Evolutionary conservation across 805 yeast species (phyloP).

Genomic region (Candida chilensis): DNA sequence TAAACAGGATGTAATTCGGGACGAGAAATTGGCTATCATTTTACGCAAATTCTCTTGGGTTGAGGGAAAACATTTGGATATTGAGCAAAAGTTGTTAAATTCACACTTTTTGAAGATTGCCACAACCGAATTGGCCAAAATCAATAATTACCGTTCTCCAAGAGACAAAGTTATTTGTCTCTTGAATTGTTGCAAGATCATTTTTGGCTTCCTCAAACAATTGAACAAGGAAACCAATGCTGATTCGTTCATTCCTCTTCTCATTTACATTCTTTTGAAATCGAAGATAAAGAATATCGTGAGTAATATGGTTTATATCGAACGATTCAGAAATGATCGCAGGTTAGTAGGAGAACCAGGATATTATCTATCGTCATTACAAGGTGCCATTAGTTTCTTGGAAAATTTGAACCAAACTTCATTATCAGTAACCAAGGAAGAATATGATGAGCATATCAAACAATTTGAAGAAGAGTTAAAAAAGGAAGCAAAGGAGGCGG

Average conservation of each 20-base stretch:
- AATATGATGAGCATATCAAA: conserved; percentile 46
- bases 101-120: conserved; percentile 54
- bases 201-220: conserved; percentile 77
- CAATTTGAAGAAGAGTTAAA: conserved; percentile 32
- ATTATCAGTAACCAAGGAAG: conserved; percentile 53
- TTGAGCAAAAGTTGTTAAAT: conserved; percentile 25
- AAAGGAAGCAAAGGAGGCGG: conserved; percentile 9
- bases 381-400: conserved; percentile 80
- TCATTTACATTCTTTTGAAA: conserved; percentile 70
- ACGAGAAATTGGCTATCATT: conserved; percentile 39
- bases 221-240: conserved; percentile 72
- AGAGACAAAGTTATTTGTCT: conserved; percentile 90
- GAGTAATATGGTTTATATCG: conserved; percentile 79
- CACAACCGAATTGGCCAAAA: conserved; percentile 62
- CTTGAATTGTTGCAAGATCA: conserved; percentile 84
- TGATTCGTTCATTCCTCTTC: conserved; percentile 84
- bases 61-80: conserved; percentile 68
- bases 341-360: conserved; percentile 83
- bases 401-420: conserved; percentile 47
- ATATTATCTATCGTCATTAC: conserved; percentile 83
- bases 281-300: conserved; percentile 57
- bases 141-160: conserved; percentile 84
- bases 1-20: conserved; percentile 53
- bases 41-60: conserved; percentile 64
- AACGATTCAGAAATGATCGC: conserved; percentile 68